These are phyloP conservation scores for Imleria badia DNA, from an alignment of 768 basidiomycete species.

Conservation along the genomic window DNA sequence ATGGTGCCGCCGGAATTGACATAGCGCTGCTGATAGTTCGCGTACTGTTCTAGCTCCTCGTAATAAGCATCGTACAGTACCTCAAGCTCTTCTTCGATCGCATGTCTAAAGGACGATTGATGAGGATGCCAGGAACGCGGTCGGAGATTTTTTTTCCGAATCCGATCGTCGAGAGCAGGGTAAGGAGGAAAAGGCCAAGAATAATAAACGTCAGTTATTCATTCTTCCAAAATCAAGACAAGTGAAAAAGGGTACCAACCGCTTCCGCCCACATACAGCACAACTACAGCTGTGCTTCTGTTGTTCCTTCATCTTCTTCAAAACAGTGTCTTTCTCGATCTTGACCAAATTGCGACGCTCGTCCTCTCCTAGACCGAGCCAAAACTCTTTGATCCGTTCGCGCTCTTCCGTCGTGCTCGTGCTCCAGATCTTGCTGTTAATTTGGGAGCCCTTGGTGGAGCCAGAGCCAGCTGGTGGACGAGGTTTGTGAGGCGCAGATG, in stretches of 20 bases:
- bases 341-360: slow-evolving; percentile 91
- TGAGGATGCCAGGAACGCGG: slow-evolving; percentile 6
- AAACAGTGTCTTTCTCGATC: slow-evolving; percentile 96
- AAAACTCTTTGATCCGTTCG: slow-evolving; percentile 97
- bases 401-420: slow-evolving; percentile 91
- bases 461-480: slow-evolving; percentile 30
- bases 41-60: slow-evolving; percentile 99
- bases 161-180: slow-evolving; percentile 19
- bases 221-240: slow-evolving; percentile 16
- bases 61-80: slow-evolving; percentile 99
- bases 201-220: slow-evolving; percentile 22
- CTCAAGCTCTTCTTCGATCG: slow-evolving; percentile 99
- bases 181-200: slow-evolving; percentile 23
- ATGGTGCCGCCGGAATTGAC: slow-evolving; percentile 86
- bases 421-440: slow-evolving; percentile 89
- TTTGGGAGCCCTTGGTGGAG: slow-evolving; percentile 31
- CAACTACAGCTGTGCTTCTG: slow-evolving; percentile 95
- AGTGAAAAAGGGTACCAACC: slow-evolving; percentile 55
- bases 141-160: slow-evolving; percentile 14
- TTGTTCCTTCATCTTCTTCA: slow-evolving; percentile 99
- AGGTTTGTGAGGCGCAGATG: slow-evolving; percentile 32
- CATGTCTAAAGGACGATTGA: slow-evolving; percentile 57
- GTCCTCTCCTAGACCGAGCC: slow-evolving; percentile 89
- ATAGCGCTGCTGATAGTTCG: slow-evolving; percentile 96
- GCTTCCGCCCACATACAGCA: slow-evolving; percentile 95